phyloP scores from a whole-genome alignment of 768 basidiomycete genomes.

The Suillus fuscotomentosus region DNA sequence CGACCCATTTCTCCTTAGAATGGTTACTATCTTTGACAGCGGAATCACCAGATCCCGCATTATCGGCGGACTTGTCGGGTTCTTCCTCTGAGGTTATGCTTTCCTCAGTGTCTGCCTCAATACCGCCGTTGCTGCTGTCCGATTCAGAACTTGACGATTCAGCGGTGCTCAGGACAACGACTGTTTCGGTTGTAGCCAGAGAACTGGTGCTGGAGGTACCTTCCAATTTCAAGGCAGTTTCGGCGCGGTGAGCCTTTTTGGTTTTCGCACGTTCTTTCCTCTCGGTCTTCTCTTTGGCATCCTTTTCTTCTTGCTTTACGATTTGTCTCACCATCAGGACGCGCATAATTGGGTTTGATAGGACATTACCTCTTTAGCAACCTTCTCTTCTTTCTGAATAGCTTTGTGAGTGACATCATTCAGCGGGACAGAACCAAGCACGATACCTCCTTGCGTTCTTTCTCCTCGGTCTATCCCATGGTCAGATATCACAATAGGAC shows the following conservation, averaged over 20 bases:
- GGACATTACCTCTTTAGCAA: conserved; percentile 51
- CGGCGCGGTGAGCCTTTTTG: conserved; percentile 43
- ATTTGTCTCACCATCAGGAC: conserved; percentile 1
- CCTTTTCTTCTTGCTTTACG: conserved; percentile 42
- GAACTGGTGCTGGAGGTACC: conserved; percentile 12
- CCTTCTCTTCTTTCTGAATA: conserved; percentile 49
- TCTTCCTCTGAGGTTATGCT: conserved; percentile 75
- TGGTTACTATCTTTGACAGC: conserved; percentile 23
- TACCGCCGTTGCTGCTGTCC: conserved; percentile 55
- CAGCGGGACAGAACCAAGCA: conserved; percentile 2
- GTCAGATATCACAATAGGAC: not conserved
- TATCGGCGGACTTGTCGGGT: conserved; percentile 39
- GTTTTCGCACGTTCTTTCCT: conserved; percentile 57
- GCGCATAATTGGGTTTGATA: conserved; percentile 2
- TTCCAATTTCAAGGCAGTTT: conserved; percentile 30
- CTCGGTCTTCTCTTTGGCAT: conserved; percentile 53
- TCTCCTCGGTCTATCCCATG: conserved; percentile 53
- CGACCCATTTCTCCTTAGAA: conserved; percentile 73
- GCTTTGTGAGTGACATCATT: conserved; percentile 8
- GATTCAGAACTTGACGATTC: conserved; percentile 53
- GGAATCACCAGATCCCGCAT: conserved; percentile 6
- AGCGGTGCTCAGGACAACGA: conserved; percentile 27
- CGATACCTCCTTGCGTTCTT: conserved; percentile 58
- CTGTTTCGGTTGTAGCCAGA: conserved; percentile 13
- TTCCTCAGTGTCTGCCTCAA: conserved; percentile 75